Conservation (phyloP, 768 basidiomycete genomes). For the Psilocybe sp. region DNA sequence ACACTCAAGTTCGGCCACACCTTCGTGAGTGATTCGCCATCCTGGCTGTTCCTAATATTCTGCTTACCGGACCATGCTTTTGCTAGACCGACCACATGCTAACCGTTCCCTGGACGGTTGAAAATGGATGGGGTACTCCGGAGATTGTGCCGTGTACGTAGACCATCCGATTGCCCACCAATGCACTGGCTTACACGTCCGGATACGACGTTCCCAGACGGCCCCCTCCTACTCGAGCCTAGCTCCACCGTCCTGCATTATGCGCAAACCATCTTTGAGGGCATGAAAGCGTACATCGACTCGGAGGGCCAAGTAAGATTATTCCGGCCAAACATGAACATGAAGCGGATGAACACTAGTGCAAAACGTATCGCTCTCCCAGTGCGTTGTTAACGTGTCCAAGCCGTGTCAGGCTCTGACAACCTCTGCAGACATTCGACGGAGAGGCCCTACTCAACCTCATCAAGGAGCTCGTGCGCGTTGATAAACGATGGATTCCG, state of each 20-base stretch:
- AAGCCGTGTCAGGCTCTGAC: not conserved
- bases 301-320: conserved; percentile 70
- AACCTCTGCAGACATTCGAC: conserved; percentile 62
- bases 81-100: conserved; percentile 85
- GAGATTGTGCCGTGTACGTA: conserved; percentile 79
- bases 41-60: conserved; percentile 2
- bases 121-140: conserved; percentile 79
- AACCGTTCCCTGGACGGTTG: conserved; percentile 67
- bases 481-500: conserved; percentile 93
- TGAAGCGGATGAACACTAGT: conserved; percentile 90
- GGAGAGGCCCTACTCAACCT: conserved; percentile 70
- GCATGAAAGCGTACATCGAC: conserved; percentile 90
- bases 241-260: conserved; percentile 87
- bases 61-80: conserved; percentile 5
- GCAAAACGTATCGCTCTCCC: conserved; percentile 77
- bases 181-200: conserved; percentile 1
- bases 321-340: conserved; percentile 97
- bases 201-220: conserved; percentile 43
- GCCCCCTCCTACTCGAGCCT: conserved; percentile 71
- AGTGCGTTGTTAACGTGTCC: conserved; percentile 34
- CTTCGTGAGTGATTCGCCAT: conserved; percentile 52
- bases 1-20: conserved; percentile 81
- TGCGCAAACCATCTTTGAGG: conserved; percentile 88
- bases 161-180: not conserved
- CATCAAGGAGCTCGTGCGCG: conserved; percentile 80